These are phyloP conservation scores for Pterocarpus santalinus DNA, from an alignment of 306 rosid species.

Conservation along the genomic window DNA sequence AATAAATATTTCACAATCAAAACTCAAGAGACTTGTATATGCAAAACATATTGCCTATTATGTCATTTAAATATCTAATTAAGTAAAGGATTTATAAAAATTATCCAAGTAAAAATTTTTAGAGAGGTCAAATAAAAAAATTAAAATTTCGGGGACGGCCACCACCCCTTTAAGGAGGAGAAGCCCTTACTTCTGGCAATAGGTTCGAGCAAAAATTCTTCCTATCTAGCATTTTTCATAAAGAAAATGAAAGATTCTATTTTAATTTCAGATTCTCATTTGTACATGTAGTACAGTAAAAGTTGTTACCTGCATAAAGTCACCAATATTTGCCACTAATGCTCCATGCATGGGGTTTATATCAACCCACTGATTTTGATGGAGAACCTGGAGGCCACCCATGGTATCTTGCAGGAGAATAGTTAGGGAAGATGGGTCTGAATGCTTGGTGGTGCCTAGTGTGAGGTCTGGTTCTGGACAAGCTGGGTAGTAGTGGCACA, in stretches of 20 bases:
- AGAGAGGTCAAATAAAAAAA: too few species aligned
- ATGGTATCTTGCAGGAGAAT: constrained; percentile 74
- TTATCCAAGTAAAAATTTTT: too few species aligned
- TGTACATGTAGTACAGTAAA: neutral
- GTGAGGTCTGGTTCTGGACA: constrained; percentile 88
- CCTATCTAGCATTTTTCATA: neutral
- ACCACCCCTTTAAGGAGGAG: too few species aligned
- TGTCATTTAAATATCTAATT: too few species aligned
- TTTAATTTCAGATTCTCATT: neutral
- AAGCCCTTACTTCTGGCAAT: too few species aligned
- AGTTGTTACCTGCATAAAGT: constrained; percentile 73
- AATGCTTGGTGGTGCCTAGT: constrained; percentile 75
- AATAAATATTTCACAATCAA: too few species aligned
- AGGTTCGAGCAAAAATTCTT: too few species aligned
- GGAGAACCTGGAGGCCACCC: constrained; percentile 85
- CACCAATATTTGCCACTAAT: constrained; percentile 77
- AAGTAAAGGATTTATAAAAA: too few species aligned
- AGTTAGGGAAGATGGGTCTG: constrained; percentile 79
- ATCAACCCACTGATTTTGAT: constrained; percentile 73
- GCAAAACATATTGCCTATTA: too few species aligned
- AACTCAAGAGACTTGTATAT: too few species aligned
- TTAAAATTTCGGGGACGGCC: too few species aligned
- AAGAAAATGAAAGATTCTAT: neutral
- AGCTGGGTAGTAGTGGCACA: constrained; percentile 80
- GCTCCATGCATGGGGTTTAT: constrained; percentile 66